Evolutionary conservation across 352 stramenopile genomes (phyloP), one percentile per base, ranked within the genome.

Genomic region (Globisporangium spiculum): DNA sequence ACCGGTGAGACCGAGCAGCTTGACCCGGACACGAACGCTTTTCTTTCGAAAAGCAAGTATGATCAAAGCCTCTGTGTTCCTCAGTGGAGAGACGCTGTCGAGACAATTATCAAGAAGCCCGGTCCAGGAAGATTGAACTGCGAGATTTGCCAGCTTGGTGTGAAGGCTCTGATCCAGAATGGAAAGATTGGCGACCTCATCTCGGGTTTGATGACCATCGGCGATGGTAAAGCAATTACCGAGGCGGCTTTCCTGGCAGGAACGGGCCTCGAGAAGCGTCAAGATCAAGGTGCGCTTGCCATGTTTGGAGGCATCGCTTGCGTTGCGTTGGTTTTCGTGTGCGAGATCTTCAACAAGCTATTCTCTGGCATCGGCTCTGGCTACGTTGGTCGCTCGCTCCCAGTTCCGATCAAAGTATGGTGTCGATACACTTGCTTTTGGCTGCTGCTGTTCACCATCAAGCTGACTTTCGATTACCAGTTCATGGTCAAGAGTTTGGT

Each of bases 401-500:
- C 84, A 8, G 88, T 96, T 27, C 88, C 86, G 18, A 76, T 91
- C 66, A 76, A 74, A 26, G 79, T 69, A 9, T 93, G 86, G 67
- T 92, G 83, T 57, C 86, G 86, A 14, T 96, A 96, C 75, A 71
- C 77, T 58, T 96, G 88, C 72, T 96, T 96, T 60, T 96, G 86
- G 88, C 34, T 96, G 3, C 63, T 92, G 10, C 46, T 96, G 48
- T 91, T 92, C 63, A 1, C 78, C 4, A 78, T 85, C 72, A 96
- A 96, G 65, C 70, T 96, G 18, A 86, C 75, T 18, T 93, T 96
- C 72, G 86, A 93, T 64, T 96, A 96, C 76, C 84, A 93, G 71
- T 93, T 91, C 44, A 91, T 96, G 76, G 65, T 96, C 60, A 96
- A 96, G 72, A 77, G 67, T 24, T 68, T 96, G n/a, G 86, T 96